phyloP scores from a whole-genome alignment of 1,139 yeast genomes.

The Saccharomycopsis crataegensis region DNA sequence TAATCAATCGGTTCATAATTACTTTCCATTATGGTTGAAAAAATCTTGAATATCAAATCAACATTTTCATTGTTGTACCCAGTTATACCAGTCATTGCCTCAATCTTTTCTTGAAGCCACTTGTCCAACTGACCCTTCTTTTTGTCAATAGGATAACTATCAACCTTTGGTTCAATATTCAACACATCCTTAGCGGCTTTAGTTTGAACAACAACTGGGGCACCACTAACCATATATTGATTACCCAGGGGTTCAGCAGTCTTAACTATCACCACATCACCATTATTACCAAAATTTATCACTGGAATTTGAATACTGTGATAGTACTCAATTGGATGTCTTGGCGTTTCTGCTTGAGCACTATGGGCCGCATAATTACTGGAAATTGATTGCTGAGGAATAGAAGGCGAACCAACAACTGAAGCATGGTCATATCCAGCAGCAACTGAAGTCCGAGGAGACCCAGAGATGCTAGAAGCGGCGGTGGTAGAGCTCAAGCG shows the following conservation, averaged over 20 bases:
- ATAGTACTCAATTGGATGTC: conserved; percentile 13
- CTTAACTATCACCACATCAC: conserved; percentile 9
- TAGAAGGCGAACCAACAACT: background rate
- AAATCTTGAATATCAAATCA: conserved; percentile 12
- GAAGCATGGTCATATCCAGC: background rate
- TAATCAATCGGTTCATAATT: conserved; percentile 1
- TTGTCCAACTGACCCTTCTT: conserved; percentile 15
- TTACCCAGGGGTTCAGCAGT: background rate
- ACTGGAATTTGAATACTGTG: conserved; percentile 15
- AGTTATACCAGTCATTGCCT: background rate
- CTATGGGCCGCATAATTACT: background rate
- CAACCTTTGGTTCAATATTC: conserved; percentile 4
- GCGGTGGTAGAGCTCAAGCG: no score
- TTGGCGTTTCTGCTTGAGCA: background rate
- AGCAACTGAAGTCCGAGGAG: background rate
- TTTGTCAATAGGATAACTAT: conserved; percentile 14
- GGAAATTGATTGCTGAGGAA: background rate
- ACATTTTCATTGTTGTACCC: conserved; percentile 7
- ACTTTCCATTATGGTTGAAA: conserved; percentile 4
- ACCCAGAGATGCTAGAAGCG: no score
- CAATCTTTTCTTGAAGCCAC: conserved; percentile 14
- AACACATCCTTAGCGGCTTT: conserved; percentile 7
- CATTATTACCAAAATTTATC: conserved; percentile 8
- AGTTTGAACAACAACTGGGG: background rate
- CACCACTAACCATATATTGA: background rate